Evolutionary conservation across 192 early-diverging fungal species (phyloP).

Genomic region (Rhizoclosmatium globosum): DNA sequence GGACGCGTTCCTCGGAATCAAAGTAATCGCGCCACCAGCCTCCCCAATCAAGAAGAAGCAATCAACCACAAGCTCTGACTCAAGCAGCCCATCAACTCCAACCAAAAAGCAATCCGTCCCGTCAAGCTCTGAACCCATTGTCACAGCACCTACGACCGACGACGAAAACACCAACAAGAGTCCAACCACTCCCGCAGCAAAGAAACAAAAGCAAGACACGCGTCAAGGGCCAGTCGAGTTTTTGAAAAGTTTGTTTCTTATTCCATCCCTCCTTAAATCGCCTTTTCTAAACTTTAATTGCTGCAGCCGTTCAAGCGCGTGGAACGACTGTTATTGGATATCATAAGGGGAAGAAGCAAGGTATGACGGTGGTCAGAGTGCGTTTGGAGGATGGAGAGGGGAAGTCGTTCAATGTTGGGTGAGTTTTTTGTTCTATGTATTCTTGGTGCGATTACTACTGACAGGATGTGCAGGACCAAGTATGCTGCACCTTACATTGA

Average conservation of each 20-base stretch:
- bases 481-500: no score
- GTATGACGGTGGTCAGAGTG: background rate
- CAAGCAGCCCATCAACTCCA: background rate
- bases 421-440: background rate
- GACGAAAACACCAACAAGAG: no score
- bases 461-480: background rate
- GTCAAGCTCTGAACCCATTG: no score
- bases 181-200: no score
- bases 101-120: no score
- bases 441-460: background rate
- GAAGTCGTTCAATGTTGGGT: slow-evolving; percentile 8
- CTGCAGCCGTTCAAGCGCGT: background rate
- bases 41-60: background rate
- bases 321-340: background rate
- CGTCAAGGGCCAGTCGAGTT: background rate
- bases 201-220: no score
- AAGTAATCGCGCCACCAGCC: background rate
- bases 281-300: background rate
- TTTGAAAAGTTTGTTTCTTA: background rate
- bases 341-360: slow-evolving; percentile 11
- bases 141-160: no score
- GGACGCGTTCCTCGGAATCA: slow-evolving; percentile 4
- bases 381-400: background rate
- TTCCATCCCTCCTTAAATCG: background rate
- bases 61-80: background rate